Base-by-base conservation (phyloP, 345 rosid genomes). In the Citrus australasica region DNA sequence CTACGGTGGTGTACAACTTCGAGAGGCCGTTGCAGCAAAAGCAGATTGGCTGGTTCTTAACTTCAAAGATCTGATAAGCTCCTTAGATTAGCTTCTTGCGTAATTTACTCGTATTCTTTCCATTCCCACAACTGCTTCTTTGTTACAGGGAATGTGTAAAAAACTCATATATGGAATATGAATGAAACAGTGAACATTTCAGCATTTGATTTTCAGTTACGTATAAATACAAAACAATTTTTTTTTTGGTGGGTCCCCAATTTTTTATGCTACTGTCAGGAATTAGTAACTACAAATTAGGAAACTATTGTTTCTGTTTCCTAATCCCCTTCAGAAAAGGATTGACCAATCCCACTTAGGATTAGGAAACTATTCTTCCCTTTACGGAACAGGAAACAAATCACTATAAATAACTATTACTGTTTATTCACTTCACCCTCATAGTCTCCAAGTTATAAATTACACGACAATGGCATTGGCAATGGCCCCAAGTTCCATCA, bases 31-130 rank as follows among this genome's bases (percentile, higher is more conserved):
- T 67, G 98, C 98, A 22, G 91, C 84, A 16, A 87, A 94, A 79
- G 97, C 99, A 74, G 95, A 94, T 86, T 96, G 99, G 99, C 83
- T 92, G 82, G 89, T 94, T 71, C 85, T 90, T 66, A 79, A 81
- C 79, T 94, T 96, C 73, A 76, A 76, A 61, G 85, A 91, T 69
- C 80, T 96, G 78, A 87, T 90, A 32, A 89, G 79, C 81, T 81
- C 90, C 10, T 80, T 94, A 84, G 81, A 88, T 13, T 92, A 86
- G 79, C 42, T 51, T 71, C 37, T 46, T 28, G 59, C 6, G n/a
- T 66, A 25, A 48, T 9, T 46, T 14, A 55, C 9, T 37, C 0
- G 0, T 38, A 63, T 75, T 74, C 22, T 30, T 75, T 75, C 32
- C 58, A 28, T 46, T 51, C 32, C 13, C 33, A 4, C 33, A 7